Percentiles rank a stretch among this genome's conserved stretches.
Conservation (phyloP, 257 asterid species). For the Primulina tabacum region DNA sequence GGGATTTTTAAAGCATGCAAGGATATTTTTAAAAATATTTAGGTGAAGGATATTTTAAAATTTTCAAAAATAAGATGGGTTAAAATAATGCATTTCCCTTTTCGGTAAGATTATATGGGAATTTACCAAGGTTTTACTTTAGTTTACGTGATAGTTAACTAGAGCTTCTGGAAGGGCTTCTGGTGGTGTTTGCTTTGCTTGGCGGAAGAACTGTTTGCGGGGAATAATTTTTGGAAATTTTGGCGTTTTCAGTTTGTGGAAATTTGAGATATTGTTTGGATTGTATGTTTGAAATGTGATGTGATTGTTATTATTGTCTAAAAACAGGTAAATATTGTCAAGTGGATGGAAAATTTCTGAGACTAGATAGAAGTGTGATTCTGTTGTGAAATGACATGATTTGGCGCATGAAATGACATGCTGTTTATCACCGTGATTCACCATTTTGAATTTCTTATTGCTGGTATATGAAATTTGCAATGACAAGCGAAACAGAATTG, state of each 20-base stretch:
- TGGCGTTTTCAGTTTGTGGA: background rate
- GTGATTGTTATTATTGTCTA: background rate
- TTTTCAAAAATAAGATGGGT: too few relatives aligned
- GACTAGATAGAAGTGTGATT: background rate
- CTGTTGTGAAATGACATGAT: background rate
- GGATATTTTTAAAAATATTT: too few relatives aligned
- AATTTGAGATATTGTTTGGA: background rate
- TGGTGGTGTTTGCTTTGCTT: too few relatives aligned
- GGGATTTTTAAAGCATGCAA: too few relatives aligned
- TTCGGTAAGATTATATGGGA: background rate
- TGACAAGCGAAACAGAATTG: background rate
- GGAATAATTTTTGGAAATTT: background rate
- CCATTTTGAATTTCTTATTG: background rate
- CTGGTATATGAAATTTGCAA: background rate
- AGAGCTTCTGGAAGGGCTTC: slow-evolving; percentile 1
- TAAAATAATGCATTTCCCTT: too few relatives aligned
- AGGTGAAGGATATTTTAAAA: too few relatives aligned
- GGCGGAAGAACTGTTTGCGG: too few relatives aligned
- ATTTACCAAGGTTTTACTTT: slow-evolving; percentile 1
- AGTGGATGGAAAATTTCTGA: background rate
- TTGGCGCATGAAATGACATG: too few relatives aligned
- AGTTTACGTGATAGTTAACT: background rate
- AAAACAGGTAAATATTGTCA: background rate
- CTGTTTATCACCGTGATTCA: background rate
- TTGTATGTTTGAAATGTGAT: too few relatives aligned